Evolutionary conservation across 164 flowering plant genomes (phyloP), one percentile per base, ranked within the genome.

Genomic region (Brasenia schreberi): DNA sequence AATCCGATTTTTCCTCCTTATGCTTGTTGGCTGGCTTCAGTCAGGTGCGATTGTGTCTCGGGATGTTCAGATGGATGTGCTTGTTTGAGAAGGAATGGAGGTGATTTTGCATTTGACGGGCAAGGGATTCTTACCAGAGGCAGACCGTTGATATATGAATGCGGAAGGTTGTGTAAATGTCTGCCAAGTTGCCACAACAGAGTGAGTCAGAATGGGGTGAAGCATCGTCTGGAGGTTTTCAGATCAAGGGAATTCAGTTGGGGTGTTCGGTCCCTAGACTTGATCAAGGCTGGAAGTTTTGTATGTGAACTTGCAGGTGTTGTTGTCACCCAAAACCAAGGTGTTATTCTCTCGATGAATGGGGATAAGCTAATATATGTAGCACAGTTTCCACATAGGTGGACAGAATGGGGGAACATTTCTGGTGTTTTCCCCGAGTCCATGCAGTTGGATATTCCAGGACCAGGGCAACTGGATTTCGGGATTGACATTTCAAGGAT

Each of bases 341-440:
- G 86, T 4, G 71, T 70, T 27, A 60, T 90, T n/a, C 71, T 88
- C 45, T 39, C 86, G 0, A 87, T 93, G 97, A 86, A 82, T 75
- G 98, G 95, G 53, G 96, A 87, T 74, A 69, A 69, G 66, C 75
- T 90, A 76, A 71, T 93, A 6, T 83, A 90, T 77, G 97, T 97
- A n/a, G 76, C 67, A 65, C 82, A 83, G 42, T 93, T 93, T 70
- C 67, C 89, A 33, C 76, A 76, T 17, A 76, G 78, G 58, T 90
- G 96, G 97, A 70, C 69, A 23, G 92, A 87, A 61, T 93, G 97
- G 97, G 98, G 98, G 7, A 90, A 93, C 77, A 66, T 93, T 49
- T 87, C 97, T 66, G 81, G 78, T 70, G 69, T 90, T 56, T 81
- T 59, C 63, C 64, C 88, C 9, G 77, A 84, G 64, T 84, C 77